Evolutionary conservation across 768 basidiomycete genomes (phyloP), one percentile per base, ranked within the genome.

Genomic region (Rossbeevera mucosa): DNA sequence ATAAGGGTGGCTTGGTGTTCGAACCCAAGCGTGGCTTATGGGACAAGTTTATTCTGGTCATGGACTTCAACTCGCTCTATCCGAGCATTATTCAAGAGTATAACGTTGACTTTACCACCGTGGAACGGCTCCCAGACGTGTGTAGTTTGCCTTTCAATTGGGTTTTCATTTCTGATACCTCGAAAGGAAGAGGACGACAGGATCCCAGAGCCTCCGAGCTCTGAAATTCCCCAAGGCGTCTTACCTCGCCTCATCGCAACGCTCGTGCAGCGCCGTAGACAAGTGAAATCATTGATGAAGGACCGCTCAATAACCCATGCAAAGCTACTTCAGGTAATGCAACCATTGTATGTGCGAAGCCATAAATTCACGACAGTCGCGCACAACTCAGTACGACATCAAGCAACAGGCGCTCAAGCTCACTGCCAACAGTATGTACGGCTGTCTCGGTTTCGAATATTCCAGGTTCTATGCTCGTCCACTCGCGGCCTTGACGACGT

Each of bases 61-160:
- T 99, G 96, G 96, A 99, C 70, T 99, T 98, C 84, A 99, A 99
- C 71, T 96, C 94, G 55, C 77, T 99, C 51, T 99, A 99, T 67
- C 96, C 96, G 6, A 94, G 91, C 68, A 99, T 99, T 75, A 99
- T 99, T 44, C 96, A 98, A 64, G 96, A 99, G 75, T 99, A 91
- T 66, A 98, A 99, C 67, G 98, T 99, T 59, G 96, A 98, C 71
- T 98, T 98, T 63, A 98, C 96, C 9, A 99, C 96, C 0, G 86
- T 98, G 18, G 88, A 91, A 42, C 80, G 80, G 7, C 82, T 82
- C 22, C 74, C 77, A 52, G 81, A 81, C 63, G 88, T 72, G 53
- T 50, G 76, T 69, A 16, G 2, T 44, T 7, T 42, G 18, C 2
- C 12, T 49, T 33, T 26, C 13, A 29, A 2, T 16, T 36, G 33